Conservation (phyloP, 495 filamentous ascomycete genomes). For the Hypoxylon cercidicola region DNA sequence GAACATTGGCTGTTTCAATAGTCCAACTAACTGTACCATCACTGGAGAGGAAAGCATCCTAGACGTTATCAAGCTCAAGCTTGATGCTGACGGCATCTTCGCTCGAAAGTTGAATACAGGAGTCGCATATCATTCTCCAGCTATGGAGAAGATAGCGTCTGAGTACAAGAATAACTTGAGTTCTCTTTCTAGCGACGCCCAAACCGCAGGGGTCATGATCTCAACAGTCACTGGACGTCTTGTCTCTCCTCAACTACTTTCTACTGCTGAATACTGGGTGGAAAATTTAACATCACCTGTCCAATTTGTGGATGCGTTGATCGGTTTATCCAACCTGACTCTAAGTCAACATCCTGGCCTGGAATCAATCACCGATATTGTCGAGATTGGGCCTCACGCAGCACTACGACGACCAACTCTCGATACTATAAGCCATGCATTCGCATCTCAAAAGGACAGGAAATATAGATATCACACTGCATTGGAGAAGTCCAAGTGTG, state of each 20-base stretch:
- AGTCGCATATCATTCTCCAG: slow-evolving; percentile 53
- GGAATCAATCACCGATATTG: slow-evolving; percentile 36
- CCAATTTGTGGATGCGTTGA: slow-evolving; percentile 53
- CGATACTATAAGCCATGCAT: slow-evolving; percentile 52
- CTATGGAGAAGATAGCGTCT: slow-evolving; percentile 48
- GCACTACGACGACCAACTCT: slow-evolving; percentile 62
- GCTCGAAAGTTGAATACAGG: slow-evolving; percentile 51
- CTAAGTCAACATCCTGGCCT: too few relatives aligned
- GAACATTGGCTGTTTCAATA: slow-evolving; percentile 60
- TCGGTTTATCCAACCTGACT: too few relatives aligned
- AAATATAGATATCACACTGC: too few relatives aligned
- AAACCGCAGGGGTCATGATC: slow-evolving; percentile 39
- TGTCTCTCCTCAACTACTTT: too few relatives aligned
- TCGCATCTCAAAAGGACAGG: too few relatives aligned
- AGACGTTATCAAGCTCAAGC: slow-evolving; percentile 41
- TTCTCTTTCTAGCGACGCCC: too few relatives aligned
- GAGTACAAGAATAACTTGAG: slow-evolving; percentile 39
- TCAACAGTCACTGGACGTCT: slow-evolving; percentile 44
- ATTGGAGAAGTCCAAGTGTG: too few relatives aligned
- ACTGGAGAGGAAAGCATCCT: slow-evolving; percentile 50
- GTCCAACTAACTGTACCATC: slow-evolving; percentile 54
- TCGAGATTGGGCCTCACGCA: slow-evolving; percentile 70
- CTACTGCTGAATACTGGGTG: slow-evolving; percentile 52
- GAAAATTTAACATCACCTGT: slow-evolving; percentile 58
- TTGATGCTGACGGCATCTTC: slow-evolving; percentile 52